Percentiles rank a stretch among this genome's conserved stretches.
These are phyloP conservation scores for Coix lacrymajobi DNA, from an alignment of 176 grass and related monocot species.

Conservation along the genomic window DNA sequence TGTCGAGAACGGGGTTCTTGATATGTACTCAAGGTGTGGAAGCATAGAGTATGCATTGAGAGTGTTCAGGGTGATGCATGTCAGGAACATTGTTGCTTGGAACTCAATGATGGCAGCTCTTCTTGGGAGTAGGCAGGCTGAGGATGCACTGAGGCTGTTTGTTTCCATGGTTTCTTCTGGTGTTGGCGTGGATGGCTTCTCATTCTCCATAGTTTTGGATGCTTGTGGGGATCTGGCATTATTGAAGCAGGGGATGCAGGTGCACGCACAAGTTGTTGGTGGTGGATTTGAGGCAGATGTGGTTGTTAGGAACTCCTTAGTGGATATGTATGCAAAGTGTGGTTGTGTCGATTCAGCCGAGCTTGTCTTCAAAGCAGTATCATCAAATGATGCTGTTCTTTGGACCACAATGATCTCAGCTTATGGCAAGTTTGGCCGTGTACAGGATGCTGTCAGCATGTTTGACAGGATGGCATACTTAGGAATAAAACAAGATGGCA, in stretches of 20 bases:
- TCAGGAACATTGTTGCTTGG: slow-evolving; percentile 41
- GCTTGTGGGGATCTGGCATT: slow-evolving; percentile 35
- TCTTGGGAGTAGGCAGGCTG: slow-evolving; percentile 27
- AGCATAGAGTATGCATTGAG: slow-evolving; percentile 13
- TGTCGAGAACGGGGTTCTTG: slow-evolving; percentile 48
- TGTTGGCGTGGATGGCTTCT: slow-evolving; percentile 31
- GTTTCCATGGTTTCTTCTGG: slow-evolving; percentile 25
- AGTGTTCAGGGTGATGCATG: slow-evolving; percentile 37
- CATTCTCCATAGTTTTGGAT: slow-evolving; percentile 40
- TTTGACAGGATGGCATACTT: slow-evolving; percentile 48
- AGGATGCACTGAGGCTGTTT: slow-evolving; percentile 40
- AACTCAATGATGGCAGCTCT: slow-evolving; percentile 55
- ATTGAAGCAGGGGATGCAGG: slow-evolving; percentile 44
- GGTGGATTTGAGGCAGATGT: slow-evolving; percentile 33
- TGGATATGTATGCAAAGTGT: slow-evolving; percentile 70
- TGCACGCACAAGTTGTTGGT: slow-evolving; percentile 31
- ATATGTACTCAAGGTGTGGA: slow-evolving; percentile 50
- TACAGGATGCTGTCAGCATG: slow-evolving; percentile 24
- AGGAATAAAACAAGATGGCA: slow-evolving; percentile 32
- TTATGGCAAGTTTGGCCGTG: slow-evolving; percentile 40
- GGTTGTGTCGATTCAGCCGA: slow-evolving; percentile 44
- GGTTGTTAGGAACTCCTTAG: slow-evolving; percentile 41
- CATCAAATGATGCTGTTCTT: slow-evolving; percentile 27
- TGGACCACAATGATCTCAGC: slow-evolving; percentile 67
- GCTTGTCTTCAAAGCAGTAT: slow-evolving; percentile 11